Percentiles rank a stretch among this genome's conserved stretches.
These are phyloP conservation scores for Debaryomyces coudertii DNA, from an alignment of 1,139 yeast species.

Conservation along the genomic window DNA sequence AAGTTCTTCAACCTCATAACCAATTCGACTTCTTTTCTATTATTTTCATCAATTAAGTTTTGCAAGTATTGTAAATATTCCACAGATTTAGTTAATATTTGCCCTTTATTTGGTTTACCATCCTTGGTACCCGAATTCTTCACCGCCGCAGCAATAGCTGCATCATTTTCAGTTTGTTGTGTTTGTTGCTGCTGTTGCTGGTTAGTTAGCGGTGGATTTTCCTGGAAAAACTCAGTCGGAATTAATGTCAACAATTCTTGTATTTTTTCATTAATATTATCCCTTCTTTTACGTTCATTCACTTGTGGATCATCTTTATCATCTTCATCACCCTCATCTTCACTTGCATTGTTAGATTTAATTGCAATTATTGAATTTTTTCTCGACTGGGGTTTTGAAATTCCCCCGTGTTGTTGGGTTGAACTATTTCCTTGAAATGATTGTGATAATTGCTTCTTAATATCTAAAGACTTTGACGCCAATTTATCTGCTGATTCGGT, in stretches of 20 bases:
- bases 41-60: conserved; percentile 73
- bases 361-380: conserved; percentile 38
- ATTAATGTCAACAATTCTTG: conserved; percentile 75
- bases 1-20: conserved; percentile 61
- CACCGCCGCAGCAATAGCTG: conserved; percentile 32
- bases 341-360: conserved; percentile 34
- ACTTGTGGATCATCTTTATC: conserved; percentile 44
- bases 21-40: conserved; percentile 77
- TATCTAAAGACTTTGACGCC: conserved; percentile 38
- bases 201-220: conserved; percentile 14
- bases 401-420: conserved; percentile 34
- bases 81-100: conserved; percentile 79
- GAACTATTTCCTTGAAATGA: conserved; percentile 34
- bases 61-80: conserved; percentile 80
- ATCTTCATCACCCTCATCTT: conserved; percentile 32
- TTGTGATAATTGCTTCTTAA: conserved; percentile 47
- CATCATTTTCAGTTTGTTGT: conserved; percentile 16
- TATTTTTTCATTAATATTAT: conserved; percentile 85
- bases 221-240: conserved; percentile 61
- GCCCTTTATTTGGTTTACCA: conserved; percentile 93
- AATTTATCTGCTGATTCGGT: conserved; percentile 34
- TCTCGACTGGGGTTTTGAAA: conserved; percentile 46
- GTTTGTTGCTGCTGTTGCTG: conserved; percentile 7
- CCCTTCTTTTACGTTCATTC: conserved; percentile 72
- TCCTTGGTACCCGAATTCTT: conserved; percentile 74